These are phyloP conservation scores for Nicotiana paniculata DNA, from an alignment of 257 asterid species.

Conservation along the genomic window DNA sequence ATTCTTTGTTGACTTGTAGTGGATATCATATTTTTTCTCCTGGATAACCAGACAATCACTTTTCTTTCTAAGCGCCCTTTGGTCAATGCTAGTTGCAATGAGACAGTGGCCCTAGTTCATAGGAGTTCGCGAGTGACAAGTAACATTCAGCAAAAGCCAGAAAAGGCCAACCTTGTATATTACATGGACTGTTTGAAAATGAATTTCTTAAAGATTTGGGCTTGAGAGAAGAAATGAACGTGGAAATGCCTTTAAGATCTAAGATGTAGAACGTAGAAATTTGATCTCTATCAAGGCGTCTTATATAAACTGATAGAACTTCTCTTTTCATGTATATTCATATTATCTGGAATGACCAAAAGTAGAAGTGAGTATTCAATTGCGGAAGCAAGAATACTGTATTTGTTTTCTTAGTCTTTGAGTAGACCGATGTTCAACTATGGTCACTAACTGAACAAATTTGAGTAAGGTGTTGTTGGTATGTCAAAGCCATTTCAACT, in stretches of 20 bases:
- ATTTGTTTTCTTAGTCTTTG: neutral
- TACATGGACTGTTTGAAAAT: neutral
- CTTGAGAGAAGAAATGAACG: neutral
- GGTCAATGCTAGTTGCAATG: neutral
- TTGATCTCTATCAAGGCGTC: neutral
- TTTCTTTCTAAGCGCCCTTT: neutral
- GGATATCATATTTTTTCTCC: neutral
- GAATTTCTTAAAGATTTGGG: neutral
- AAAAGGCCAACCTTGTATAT: neutral
- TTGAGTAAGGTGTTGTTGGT: neutral
- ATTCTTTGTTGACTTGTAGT: neutral
- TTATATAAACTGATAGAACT: neutral
- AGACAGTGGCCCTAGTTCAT: neutral
- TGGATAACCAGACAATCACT: neutral
- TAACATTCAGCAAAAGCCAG: neutral
- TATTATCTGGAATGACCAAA: neutral
- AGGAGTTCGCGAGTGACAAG: neutral
- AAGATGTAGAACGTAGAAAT: neutral
- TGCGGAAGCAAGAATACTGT: neutral
- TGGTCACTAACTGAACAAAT: neutral
- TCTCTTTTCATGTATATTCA: neutral
- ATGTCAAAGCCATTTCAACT: neutral
- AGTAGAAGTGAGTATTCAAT: neutral
- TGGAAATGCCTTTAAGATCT: neutral
- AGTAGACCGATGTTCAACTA: neutral